Evolutionary conservation across 805 yeast species (phyloP), one percentile per base, ranked within the genome.

Genomic region (Saitoella complicata): DNA sequence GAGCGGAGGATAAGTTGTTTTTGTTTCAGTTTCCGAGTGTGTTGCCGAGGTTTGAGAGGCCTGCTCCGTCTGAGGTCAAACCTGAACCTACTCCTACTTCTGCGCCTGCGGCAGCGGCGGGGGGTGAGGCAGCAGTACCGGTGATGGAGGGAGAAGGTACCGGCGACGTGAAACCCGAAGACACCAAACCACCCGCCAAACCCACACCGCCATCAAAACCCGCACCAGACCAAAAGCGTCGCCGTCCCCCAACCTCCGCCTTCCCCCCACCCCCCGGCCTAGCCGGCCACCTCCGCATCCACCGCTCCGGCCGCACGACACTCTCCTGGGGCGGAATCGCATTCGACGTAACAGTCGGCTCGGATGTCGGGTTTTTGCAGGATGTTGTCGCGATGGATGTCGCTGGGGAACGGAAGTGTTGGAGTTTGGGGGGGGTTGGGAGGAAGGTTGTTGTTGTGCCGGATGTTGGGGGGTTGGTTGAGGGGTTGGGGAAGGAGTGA

Each of bases 191-290:
- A 21, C 4, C 21, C 21, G 4, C 21, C 21, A 21, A 21, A 21
- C 21, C 21, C 2, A 21, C 21, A 21, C 21, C 21, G 4, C 21
- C 21, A 21, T 2, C 21, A 21, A 21, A 21, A 21, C 21, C 21
- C 21, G 21, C 21, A 21, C 21, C 21, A 21, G 21, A 21, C 21
- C 21, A 21, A 21, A 21, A 21, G 21, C 2, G 21, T 4, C 21
- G 21, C 21, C 21, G 21, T 21, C 21, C 21, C 4, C 4, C 21
- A 9, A 33, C 36, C 11, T 9, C 33, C 10, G 34, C 34, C 8
- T 39, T 31, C 32, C 33, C 12, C 6, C 42, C 42, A 9, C 42
- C 42, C 32, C 36, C 42, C 32, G 42, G 42, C n/a, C 42, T 31
- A 13, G 21, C 32, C 7, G 42, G 42, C n/a, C 29, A 12, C 5